Base-by-base conservation (phyloP, 768 basidiomycete species). In the Gloeopeniophorella convolvens region DNA sequence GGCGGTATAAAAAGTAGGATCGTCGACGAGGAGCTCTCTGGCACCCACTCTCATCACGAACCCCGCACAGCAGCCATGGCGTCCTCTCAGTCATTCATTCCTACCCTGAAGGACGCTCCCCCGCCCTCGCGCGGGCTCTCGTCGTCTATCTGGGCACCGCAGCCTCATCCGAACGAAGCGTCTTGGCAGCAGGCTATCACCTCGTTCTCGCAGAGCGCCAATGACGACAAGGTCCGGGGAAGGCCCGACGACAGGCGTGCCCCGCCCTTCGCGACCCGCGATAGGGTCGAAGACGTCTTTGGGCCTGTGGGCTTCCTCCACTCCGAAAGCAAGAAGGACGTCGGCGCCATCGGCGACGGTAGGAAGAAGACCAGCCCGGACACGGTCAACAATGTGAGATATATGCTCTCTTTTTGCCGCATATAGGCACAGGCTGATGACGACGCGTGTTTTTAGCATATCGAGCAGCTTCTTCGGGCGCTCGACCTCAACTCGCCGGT, bases 291-390 rank as follows among this genome's bases (percentile, higher is more conserved):
- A 51, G 85, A 87, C 60, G 75, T 84, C 48, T 87, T 88, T 57
- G 85, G 83, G 3, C 74, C 77, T 1, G 62, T 74, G 26, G 72
- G 72, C 9, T 59, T 65, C 44, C 60, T 66, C 53, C 60, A 65
- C 50, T 48, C 55, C 44, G 54, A 59, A 26, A 72, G 71, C 54
- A 78, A 77, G 56, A 72, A 64, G 57, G 66, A 68, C 51, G 71
- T 88, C 42, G 85, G 87, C 5, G 84, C 85, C 61, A 82, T 89
- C 62, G 88, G 87, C 39, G 88, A 90, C 59, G 87, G 86, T 13
- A 77, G 85, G 58, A 85, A 81, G 66, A 81, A 75, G 63, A 70
- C 67, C 44, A 75, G 69, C 41, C 76, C 82, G 4, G 77, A 74
- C 39, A 75, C 75, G 39, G 80, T 77, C 33, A 75, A 82, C 57